phyloP scores from a whole-genome alignment of 2,329 filamentous ascomycete species.

The Aureobasidium pullulans region DNA sequence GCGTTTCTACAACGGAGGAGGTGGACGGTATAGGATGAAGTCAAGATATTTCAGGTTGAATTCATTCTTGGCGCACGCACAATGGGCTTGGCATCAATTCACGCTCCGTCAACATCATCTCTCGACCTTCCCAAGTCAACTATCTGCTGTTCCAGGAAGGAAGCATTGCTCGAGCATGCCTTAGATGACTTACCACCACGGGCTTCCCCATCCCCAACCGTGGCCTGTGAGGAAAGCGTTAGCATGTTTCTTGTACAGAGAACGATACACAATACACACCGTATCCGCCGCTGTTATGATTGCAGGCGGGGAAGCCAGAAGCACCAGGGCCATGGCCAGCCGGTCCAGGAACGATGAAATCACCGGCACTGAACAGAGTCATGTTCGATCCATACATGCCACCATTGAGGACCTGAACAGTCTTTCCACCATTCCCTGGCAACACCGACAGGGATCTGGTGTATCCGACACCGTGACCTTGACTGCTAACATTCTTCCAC shows the following conservation, averaged over 20 bases:
- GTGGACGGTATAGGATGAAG: background rate
- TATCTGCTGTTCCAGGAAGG: background rate
- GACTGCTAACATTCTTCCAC: conserved; percentile 40
- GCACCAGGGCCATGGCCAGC: conserved; percentile 2
- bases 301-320: conserved; percentile 5
- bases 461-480: conserved; percentile 36
- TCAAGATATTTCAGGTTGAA: background rate
- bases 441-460: conserved; percentile 41
- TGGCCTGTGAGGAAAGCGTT: background rate
- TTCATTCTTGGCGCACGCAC: background rate
- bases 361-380: background rate
- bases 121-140: background rate
- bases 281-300: conserved; percentile 4
- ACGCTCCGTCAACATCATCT: background rate
- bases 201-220: conserved; percentile 6
- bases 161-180: background rate
- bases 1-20: background rate
- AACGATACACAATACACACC: background rate
- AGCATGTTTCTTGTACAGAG: too few relatives aligned
- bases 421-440: conserved; percentile 23
- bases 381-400: conserved; percentile 9
- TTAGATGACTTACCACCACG: background rate
- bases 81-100: background rate
- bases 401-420: background rate
- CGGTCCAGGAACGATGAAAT: conserved; percentile 8